Evolutionary conservation across 2,329 filamentous ascomycete genomes (phyloP), one percentile per base, ranked within the genome.

Genomic region (Elsinoe arachidis): DNA sequence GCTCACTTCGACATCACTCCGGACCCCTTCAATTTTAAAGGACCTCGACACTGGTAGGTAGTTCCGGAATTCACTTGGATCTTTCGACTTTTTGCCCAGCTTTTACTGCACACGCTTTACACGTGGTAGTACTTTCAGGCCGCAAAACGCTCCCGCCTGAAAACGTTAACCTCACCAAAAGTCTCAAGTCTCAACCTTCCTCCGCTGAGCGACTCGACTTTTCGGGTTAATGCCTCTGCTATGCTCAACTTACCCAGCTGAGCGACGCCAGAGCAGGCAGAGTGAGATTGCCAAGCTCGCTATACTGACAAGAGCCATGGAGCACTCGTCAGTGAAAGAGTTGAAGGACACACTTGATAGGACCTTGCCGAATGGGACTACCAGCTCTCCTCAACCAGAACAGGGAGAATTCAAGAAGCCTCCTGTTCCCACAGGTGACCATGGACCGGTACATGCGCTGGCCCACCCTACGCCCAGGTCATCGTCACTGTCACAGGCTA

Each of bases 201-300:
- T 51, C 12, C 46, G 26, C 46, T 21, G 14, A 23, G 34, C 14
- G 17, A 21, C 35, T 35, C 53, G 53, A 21, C n/a, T 21, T 19
- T 39, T 33, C 34, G 26, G 17, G 21, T n/a, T 33, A 14, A 61
- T 61, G 60, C 60, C 60, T 38, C 49, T 61, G 11, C 60, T 61
- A 51, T 61, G 58, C 15, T 23, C 58, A 46, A 30, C 56, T 38
- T 17, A 41, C 52, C 55, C 53, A 26, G 17, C 46, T 39, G 19
- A 53, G 49, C 67, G 68, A 26, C 62, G 69, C 39, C 69, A 71
- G 52, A 67, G 64, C 52, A 63, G 67, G 55, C 68, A 68, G 43
- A 64, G 63, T 6, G 61, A 59, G 46, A 61, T 68, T 54, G 66
- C 64, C 23, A 66, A 65, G 56, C 60, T 62, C 56, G 64, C 62